phyloP scores from a whole-genome alignment of 768 basidiomycete genomes.

The Candolleomyces eurysporus region DNA sequence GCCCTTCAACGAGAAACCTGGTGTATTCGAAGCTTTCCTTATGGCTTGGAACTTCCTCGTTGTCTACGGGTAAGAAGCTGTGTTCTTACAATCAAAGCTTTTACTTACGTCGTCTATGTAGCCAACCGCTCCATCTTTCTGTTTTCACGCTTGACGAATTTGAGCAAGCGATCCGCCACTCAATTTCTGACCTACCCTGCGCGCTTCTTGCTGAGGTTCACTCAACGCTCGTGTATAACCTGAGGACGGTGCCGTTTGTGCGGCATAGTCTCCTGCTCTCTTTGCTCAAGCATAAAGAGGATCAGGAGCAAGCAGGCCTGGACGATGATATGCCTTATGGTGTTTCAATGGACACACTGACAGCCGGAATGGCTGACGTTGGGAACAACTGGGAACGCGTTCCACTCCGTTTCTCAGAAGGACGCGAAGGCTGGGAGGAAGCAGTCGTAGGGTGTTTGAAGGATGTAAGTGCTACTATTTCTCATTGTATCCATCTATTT shows the following conservation, averaged over 20 bases:
- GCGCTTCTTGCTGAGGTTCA: slow-evolving; percentile 85
- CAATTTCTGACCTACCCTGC: slow-evolving; percentile 65
- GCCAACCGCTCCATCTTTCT: slow-evolving; percentile 85
- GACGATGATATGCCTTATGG: slow-evolving; percentile 48
- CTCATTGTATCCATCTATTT: slow-evolving; percentile 1
- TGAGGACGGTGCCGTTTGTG: slow-evolving; percentile 77
- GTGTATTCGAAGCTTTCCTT: slow-evolving; percentile 79
- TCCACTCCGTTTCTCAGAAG: slow-evolving; percentile 68
- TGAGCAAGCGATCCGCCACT: slow-evolving; percentile 83
- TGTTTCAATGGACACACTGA: slow-evolving; percentile 60
- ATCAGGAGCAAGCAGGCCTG: slow-evolving; percentile 37
- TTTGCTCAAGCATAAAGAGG: slow-evolving; percentile 46
- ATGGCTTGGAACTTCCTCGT: slow-evolving; percentile 94
- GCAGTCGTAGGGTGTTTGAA: slow-evolving; percentile 85
- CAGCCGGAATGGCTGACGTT: slow-evolving; percentile 68
- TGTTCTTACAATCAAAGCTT: slow-evolving; percentile 4
- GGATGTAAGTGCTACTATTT: slow-evolving; percentile 59
- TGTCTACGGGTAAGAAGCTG: slow-evolving; percentile 76
- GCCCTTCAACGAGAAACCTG: slow-evolving; percentile 65
- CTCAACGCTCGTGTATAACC: slow-evolving; percentile 82
- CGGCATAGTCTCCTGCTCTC: slow-evolving; percentile 76
- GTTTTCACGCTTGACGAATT: slow-evolving; percentile 92
- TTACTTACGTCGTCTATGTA: slow-evolving; percentile 23
- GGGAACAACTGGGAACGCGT: slow-evolving; percentile 89
- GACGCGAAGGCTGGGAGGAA: slow-evolving; percentile 89